Evolutionary conservation across 2,329 filamentous ascomycete species (phyloP), one percentile per base, ranked within the genome.

Genomic region (Neoscytalidium dimidiatum): DNA sequence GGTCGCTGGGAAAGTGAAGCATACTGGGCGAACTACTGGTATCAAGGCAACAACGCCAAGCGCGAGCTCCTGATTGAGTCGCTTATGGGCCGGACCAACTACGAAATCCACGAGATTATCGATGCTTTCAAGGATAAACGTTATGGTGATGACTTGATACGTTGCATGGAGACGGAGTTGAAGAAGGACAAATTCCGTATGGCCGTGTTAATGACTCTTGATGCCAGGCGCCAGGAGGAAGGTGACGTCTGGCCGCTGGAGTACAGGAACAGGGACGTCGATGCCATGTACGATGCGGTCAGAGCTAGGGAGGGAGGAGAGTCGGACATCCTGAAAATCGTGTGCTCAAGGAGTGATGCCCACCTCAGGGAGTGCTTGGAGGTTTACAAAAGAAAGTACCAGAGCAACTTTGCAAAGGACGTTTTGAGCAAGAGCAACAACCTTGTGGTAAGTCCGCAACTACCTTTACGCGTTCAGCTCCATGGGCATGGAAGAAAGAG

Each of bases 21-120:
- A 0, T 97, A 97, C 83, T 99, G 95, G 94, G 93, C 94, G 66
- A 98, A 97, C 77, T 97, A 92, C 78, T 98, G 93, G 89, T 98
- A 97, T 79, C 94, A 97, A 74, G 89, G 90, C 41, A 91, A 94
- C 77, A 91, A 90, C 71, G 92, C 89, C 7, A 86, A 92, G 2
- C 88, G 94, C 5, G 94, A 98, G 77, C 84, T 99, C 38, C 85
- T 99, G 62, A 97, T 98, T 71, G 95, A 99, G 78, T 88, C 89
- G 5, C 85, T 99, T 21, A 96, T 97, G 88, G 95, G 95, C 0
- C 88, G 94, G 5, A 88, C 88, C 29, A 97, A 97, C 76, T 83
- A 86, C n/a, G 95, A 98, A 73, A 92, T 98, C 67, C 85, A 86
- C 11, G 84, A 85, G 67, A 97, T 99, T 82, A 97, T 96, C 78